Percentiles rank a stretch among this genome's conserved stretches.
phyloP scores from a whole-genome alignment of 176 grass and related monocot genomes.

The Elymus sibiricus region DNA sequence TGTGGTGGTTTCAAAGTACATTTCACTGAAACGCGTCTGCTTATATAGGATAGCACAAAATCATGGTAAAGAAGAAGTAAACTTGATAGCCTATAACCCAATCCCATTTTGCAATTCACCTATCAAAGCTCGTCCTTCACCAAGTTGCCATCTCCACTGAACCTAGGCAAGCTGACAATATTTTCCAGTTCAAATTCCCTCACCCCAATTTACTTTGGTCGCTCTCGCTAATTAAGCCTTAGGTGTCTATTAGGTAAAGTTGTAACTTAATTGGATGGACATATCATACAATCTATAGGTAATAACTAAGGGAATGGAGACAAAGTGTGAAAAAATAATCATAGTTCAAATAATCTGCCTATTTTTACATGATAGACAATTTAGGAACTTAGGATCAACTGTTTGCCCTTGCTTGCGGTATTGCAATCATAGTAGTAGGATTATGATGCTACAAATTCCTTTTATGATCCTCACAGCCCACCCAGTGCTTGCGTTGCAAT shows the following conservation, averaged over 20 bases:
- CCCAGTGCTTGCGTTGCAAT: too few species aligned
- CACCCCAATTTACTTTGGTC: neutral
- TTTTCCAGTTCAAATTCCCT: neutral
- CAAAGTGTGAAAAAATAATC: too few species aligned
- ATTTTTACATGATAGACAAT: too few species aligned
- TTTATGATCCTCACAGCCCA: too few species aligned
- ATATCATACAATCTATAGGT: too few species aligned
- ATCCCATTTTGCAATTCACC: neutral
- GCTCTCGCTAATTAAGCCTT: neutral
- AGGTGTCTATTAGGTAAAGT: neutral
- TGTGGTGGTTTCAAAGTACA: neutral
- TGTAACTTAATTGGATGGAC: too few species aligned
- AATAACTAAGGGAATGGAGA: too few species aligned
- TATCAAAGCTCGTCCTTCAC: neutral
- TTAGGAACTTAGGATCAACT: too few species aligned
- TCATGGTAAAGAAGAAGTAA: neutral
- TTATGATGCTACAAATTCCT: too few species aligned
- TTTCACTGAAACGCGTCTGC: neutral
- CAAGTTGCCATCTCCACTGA: neutral
- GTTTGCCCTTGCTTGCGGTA: too few species aligned
- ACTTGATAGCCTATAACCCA: neutral
- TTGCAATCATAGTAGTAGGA: too few species aligned
- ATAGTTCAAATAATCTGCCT: too few species aligned
- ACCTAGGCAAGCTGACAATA: neutral
- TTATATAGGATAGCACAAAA: neutral